These are phyloP conservation scores for Cornus kousa DNA, from an alignment of 148 eudicot species.

Conservation along the genomic window DNA sequence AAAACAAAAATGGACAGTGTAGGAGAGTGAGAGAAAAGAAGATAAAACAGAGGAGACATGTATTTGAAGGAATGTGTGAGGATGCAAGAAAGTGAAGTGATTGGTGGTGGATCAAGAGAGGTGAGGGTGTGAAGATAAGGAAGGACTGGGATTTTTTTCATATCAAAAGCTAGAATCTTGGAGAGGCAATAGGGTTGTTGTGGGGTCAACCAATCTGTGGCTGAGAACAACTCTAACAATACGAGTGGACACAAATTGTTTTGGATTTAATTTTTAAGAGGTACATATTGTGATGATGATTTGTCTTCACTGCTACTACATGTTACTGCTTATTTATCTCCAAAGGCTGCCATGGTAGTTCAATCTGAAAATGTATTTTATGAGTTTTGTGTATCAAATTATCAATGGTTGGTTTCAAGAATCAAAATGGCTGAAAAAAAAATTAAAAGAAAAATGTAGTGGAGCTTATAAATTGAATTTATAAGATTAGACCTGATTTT, in stretches of 20 bases:
- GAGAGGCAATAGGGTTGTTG: background rate
- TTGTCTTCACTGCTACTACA: too few species aligned
- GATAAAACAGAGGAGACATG: background rate
- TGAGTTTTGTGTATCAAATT: too few species aligned
- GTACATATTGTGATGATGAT: too few species aligned
- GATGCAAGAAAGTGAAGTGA: background rate
- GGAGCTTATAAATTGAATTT: too few species aligned
- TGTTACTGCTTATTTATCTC: too few species aligned
- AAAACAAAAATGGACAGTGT: background rate
- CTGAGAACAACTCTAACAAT: background rate
- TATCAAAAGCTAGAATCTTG: background rate
- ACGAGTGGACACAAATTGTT: background rate
- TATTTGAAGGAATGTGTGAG: background rate
- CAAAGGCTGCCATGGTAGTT: too few species aligned
- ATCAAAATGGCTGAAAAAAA: too few species aligned
- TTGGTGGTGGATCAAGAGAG: conserved; percentile 1
- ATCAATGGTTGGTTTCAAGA: too few species aligned
- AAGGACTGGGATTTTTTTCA: background rate
- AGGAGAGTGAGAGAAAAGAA: background rate
- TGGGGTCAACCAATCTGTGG: conserved; percentile 3
- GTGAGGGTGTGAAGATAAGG: background rate
- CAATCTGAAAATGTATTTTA: too few species aligned
- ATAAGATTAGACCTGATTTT: too few species aligned
- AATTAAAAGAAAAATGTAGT: too few species aligned
- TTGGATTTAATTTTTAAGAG: background rate